Evolutionary conservation across 129 eudicot genomes (phyloP).

Genomic region (Pittosporum tobira): DNA sequence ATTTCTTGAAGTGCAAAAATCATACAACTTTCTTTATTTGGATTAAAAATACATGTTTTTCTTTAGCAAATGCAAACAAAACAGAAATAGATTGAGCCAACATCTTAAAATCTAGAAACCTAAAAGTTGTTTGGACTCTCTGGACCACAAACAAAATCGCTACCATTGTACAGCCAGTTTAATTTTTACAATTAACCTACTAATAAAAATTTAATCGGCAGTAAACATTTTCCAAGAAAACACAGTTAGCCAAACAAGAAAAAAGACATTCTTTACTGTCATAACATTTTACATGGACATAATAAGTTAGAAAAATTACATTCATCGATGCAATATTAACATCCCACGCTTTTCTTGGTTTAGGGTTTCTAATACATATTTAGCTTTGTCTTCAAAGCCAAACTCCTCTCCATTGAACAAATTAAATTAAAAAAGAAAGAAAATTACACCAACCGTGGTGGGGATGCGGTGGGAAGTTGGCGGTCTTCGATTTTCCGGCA

Average conservation of each 20-base stretch:
- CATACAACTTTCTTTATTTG: too few relatives aligned
- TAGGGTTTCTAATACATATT: slow-evolving; percentile 1
- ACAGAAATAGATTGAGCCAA: too few relatives aligned
- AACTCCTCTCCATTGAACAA: slow-evolving; percentile 10
- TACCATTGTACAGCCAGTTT: background rate
- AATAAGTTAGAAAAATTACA: slow-evolving; percentile 27
- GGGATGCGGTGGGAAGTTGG: background rate
- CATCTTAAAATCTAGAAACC: background rate
- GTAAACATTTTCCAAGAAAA: background rate
- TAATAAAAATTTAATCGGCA: background rate
- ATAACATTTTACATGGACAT: slow-evolving; percentile 12
- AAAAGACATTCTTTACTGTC: slow-evolving; percentile 9
- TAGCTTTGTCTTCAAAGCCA: slow-evolving; percentile 4
- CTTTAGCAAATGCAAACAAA: too few relatives aligned
- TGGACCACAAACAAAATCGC: slow-evolving; percentile 5
- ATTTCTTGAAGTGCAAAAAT: too few relatives aligned
- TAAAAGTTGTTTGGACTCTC: background rate
- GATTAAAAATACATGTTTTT: too few relatives aligned
- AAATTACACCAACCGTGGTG: slow-evolving; percentile 2
- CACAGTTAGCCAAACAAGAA: slow-evolving; percentile 6
- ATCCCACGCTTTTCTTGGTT: slow-evolving; percentile 30
- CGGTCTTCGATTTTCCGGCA: slow-evolving; percentile 9
- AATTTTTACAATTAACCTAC: background rate
- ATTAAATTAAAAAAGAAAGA: background rate
- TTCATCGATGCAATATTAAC: slow-evolving; percentile 20